Evolutionary conservation across 176 grass and related monocot genomes (phyloP).

Genomic region (Carex kokanica): DNA sequence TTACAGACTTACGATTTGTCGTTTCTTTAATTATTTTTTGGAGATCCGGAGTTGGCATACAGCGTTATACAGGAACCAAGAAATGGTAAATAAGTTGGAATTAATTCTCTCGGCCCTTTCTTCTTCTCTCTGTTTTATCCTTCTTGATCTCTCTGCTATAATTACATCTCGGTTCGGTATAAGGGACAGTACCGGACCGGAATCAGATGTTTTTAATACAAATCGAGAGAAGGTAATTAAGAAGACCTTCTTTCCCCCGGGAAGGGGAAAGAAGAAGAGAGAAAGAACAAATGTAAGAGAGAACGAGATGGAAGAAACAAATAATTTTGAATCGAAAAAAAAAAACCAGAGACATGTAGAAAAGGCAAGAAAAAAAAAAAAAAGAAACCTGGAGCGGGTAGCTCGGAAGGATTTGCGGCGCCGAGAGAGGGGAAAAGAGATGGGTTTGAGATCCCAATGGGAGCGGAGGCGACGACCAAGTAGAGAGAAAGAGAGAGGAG

Average conservation of each 20-base stretch:
- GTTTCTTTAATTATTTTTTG: background rate
- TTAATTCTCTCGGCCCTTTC: background rate
- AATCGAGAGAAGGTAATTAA: background rate
- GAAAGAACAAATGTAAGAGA: background rate
- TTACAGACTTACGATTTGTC: slow-evolving; percentile 5
- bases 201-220: background rate
- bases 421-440: slow-evolving; percentile 31
- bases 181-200: slow-evolving; percentile 21
- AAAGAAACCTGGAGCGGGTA: slow-evolving; percentile 39
- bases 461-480: slow-evolving; percentile 33
- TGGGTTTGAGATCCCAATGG: slow-evolving; percentile 40
- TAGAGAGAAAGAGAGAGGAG: background rate
- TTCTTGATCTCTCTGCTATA: slow-evolving; percentile 6
- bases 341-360: background rate
- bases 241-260: background rate
- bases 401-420: slow-evolving; percentile 61
- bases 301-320: background rate
- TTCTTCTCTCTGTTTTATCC: background rate
- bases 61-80: slow-evolving; percentile 1
- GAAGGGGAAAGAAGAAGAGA: slow-evolving; percentile 17
- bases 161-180: slow-evolving; percentile 3
- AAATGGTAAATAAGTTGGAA: background rate
- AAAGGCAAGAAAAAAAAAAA: slow-evolving; percentile 3
- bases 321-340: background rate
- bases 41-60: background rate